Conservation (phyloP, 176 grass and related monocot genomes). For the Triticum dicoccoides region DNA sequence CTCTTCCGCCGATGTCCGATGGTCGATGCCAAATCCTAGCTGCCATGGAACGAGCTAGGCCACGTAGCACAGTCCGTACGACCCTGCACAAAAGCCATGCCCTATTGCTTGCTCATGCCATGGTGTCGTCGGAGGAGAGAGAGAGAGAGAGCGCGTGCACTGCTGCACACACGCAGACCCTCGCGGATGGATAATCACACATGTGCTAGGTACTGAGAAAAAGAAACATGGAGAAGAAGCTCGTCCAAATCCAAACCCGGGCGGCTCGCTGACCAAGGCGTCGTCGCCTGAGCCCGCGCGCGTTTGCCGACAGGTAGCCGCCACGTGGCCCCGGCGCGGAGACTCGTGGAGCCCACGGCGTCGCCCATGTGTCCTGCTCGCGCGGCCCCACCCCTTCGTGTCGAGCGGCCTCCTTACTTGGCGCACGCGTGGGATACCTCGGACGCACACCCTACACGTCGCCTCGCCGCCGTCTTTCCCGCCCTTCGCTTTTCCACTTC, state of each 20-base stretch:
- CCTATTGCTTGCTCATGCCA: background rate
- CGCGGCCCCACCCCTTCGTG: conserved; percentile 7
- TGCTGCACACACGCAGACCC: no score
- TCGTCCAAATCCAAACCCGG: conserved; percentile 1
- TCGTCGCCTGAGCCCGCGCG: background rate
- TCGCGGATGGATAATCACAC: background rate
- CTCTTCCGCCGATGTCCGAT: background rate
- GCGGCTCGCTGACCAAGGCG: conserved; percentile 10
- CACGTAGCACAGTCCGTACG: background rate
- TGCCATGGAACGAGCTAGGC: background rate
- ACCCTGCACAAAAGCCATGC: background rate
- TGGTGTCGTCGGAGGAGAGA: background rate
- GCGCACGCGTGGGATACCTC: conserved; percentile 14
- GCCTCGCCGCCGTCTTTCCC: background rate
- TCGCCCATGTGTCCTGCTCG: conserved; percentile 13
- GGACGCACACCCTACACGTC: conserved; percentile 12
- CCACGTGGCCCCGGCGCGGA: background rate
- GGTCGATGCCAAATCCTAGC: background rate
- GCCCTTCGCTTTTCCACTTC: background rate
- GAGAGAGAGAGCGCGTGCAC: background rate
- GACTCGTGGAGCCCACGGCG: conserved; percentile 16
- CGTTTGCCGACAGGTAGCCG: background rate
- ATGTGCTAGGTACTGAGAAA: background rate
- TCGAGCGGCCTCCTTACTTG: conserved; percentile 10
- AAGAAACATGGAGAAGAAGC: background rate